Evolutionary conservation across 352 stramenopile species (phyloP).

Genomic region (Elongisporangium senticosum): DNA sequence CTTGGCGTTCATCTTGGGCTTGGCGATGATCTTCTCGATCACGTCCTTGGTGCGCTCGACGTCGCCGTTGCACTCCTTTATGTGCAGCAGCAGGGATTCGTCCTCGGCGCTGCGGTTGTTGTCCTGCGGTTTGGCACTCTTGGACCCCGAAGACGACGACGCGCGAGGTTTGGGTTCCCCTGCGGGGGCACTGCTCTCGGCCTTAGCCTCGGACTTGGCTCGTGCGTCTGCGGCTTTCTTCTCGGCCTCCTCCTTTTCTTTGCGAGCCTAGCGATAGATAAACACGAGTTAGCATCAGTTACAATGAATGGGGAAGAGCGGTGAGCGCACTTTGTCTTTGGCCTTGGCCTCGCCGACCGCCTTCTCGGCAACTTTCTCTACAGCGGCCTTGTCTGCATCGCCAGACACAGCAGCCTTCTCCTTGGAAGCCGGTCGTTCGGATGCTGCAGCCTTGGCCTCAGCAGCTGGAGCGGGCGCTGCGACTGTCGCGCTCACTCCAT

Average conservation of each 20-base stretch:
- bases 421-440: slow-evolving; percentile 35
- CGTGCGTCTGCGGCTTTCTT: slow-evolving; percentile 18
- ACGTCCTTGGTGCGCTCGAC: slow-evolving; percentile 72
- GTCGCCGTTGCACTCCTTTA: slow-evolving; percentile 69
- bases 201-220: slow-evolving; percentile 35
- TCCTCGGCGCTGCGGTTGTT: slow-evolving; percentile 20
- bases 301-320: not conserved
- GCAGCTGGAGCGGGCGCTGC: slow-evolving; percentile 9
- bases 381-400: slow-evolving; percentile 24
- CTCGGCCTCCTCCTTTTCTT: slow-evolving; percentile 23
- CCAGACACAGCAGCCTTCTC: slow-evolving; percentile 13
- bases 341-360: slow-evolving; percentile 46
- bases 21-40: slow-evolving; percentile 74
- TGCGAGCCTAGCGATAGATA: slow-evolving; percentile 13
- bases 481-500: slow-evolving; percentile 24
- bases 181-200: not conserved
- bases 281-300: not conserved
- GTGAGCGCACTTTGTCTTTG: slow-evolving; percentile 25
- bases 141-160: slow-evolving; percentile 18
- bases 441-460: slow-evolving; percentile 17
- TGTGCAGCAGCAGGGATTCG: slow-evolving; percentile 43
- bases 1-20: slow-evolving; percentile 83
- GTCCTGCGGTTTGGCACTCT: slow-evolving; percentile 24
- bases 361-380: slow-evolving; percentile 18
- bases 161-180: slow-evolving; percentile 13